Base-by-base conservation (phyloP, 345 rosid species). In the Balakata baccata region DNA sequence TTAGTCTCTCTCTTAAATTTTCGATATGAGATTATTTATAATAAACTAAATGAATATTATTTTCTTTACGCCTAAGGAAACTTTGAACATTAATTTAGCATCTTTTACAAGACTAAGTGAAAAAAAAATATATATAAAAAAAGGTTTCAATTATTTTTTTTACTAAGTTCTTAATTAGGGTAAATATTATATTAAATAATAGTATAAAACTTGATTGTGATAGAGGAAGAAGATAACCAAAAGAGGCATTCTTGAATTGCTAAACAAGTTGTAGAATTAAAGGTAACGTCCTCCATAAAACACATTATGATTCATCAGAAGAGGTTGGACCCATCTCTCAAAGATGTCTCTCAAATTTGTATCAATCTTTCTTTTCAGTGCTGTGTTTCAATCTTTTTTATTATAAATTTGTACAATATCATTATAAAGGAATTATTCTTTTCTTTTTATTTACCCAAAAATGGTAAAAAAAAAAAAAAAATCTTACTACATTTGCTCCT, bases 281-380 rank as follows among this genome's bases (percentile, higher is more conserved):
- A 53, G 70, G 56, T 6, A 53, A 54, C 23, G 43, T 54, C 34
- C 25, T 14, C 23, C 3, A 5, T 3, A 22, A 45, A 8, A 52
- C 60, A 51, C 64, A 74, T 17, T 25, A 77, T 75, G 68, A 77
- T 69, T 61, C 60, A 74, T 62, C 61, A 82, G 60, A 16, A 13
- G 14, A 25, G 9, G 25, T 52, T 47, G 65, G 77, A 66, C 63
- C 77, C 77, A 59, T 74, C 41, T 58, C 72, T 7, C 79, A 58
- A 66, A 77, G 43, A 66, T 83, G 82, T 75, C 82, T 74, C 23
- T 37, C 58, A 66, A 74, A 16, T 66, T 74, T 79, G 70, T 18
- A 68, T 67, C 79, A 66, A 56, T 51, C 74, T 73, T 66, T 62
- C 83, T 83, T 85, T 81, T 75, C 78, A 81, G 78, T 70, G 84